Conservation (phyloP, 1,139 yeast genomes). For the Arxiozyma slooffiae region DNA sequence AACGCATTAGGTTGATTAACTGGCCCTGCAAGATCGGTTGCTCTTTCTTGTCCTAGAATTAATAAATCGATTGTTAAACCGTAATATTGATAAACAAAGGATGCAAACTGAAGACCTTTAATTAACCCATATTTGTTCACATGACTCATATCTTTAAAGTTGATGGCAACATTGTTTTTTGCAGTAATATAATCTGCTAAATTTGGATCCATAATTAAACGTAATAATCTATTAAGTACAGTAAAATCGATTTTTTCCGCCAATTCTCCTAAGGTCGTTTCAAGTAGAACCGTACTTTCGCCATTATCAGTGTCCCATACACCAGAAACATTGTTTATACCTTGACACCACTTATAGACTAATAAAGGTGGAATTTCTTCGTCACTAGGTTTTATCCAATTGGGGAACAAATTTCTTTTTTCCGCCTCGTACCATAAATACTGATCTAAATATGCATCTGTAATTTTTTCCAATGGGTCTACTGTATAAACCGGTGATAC, state of each 20-base stretch:
- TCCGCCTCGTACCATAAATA: constrained; percentile 95
- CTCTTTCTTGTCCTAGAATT: constrained; percentile 77
- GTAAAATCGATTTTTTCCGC: constrained; percentile 86
- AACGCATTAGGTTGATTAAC: constrained; percentile 65
- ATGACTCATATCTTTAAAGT: constrained; percentile 93
- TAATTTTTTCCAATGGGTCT: constrained; percentile 88
- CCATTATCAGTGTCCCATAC: constrained; percentile 77
- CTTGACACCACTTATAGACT: constrained; percentile 92
- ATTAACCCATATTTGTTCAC: constrained; percentile 81
- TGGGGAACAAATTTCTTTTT: constrained; percentile 77
- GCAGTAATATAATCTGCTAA: constrained; percentile 94
- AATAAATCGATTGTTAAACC: constrained; percentile 78
- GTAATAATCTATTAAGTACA: constrained; percentile 64
- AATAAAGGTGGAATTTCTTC: constrained; percentile 86
- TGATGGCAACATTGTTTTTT: constrained; percentile 70
- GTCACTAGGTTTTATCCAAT: constrained; percentile 94
- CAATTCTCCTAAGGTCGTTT: constrained; percentile 58
- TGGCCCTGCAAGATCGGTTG: constrained; percentile 78
- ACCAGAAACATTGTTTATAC: constrained; percentile 66
- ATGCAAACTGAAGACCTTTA: constrained; percentile 81
- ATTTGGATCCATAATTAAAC: constrained; percentile 78
- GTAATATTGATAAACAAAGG: constrained; percentile 83
- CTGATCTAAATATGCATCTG: constrained; percentile 93
- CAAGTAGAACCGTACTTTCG: constrained; percentile 74
- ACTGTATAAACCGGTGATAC: constrained; percentile 77